Evolutionary conservation across 345 rosid genomes (phyloP).

Genomic region (Citrus medica): DNA sequence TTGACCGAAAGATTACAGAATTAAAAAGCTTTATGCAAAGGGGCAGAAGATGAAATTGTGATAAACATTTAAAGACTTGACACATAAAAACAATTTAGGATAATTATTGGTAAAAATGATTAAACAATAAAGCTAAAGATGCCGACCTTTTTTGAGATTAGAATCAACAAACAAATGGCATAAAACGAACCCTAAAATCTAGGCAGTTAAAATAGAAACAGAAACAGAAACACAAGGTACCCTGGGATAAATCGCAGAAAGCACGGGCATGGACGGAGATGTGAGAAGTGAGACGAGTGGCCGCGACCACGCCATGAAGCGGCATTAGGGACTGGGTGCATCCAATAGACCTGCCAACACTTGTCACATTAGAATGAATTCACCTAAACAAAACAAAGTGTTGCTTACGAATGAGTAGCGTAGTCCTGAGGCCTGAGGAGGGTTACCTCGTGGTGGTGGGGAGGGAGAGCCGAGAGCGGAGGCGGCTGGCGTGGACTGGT

Average conservation of each 20-base stretch:
- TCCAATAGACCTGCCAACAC: conserved; percentile 15
- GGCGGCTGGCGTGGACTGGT: not conserved
- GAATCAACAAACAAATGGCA: no score
- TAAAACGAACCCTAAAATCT: no score
- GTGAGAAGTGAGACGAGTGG: conserved; percentile 23
- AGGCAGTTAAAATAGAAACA: not conserved
- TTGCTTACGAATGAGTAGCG: no score
- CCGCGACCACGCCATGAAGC: conserved; percentile 21
- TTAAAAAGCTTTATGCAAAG: no score
- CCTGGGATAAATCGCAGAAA: conserved; percentile 33
- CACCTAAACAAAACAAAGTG: not conserved
- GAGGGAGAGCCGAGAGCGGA: conserved; percentile 18
- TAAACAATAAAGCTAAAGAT: no score
- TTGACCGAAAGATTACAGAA: no score
- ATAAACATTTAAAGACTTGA: no score
- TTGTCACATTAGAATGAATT: not conserved
- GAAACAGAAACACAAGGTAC: not conserved
- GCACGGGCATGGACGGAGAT: conserved; percentile 26
- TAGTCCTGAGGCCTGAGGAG: not conserved
- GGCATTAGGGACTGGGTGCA: conserved; percentile 28
- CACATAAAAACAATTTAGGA: no score
- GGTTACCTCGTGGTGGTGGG: conserved; percentile 18
- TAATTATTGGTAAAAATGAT: no score
- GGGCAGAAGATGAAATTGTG: no score
- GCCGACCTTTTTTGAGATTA: not conserved